Conservation (phyloP, 768 basidiomycete species). For the Mycena crocata region DNA sequence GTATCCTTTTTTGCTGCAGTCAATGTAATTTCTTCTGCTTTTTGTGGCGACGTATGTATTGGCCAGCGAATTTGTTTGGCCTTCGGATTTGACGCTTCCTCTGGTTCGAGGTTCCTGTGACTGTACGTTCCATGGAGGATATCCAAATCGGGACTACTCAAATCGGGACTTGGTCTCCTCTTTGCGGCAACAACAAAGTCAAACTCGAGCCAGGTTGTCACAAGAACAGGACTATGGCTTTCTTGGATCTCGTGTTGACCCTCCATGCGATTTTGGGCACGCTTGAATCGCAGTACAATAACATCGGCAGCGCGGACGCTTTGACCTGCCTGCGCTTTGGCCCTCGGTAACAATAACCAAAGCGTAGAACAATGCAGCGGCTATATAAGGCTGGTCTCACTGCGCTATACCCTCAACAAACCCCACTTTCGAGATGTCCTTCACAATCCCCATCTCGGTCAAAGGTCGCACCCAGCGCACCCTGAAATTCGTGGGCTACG, state of each 20-base stretch:
- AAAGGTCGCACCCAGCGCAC: conserved; percentile 23
- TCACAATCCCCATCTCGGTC: conserved; percentile 23
- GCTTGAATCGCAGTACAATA: background rate
- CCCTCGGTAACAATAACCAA: conserved; percentile 14
- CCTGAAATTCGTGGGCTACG: conserved; percentile 15
- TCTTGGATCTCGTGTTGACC: background rate
- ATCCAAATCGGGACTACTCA: no score
- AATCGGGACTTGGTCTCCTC: no score
- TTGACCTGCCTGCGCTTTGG: conserved; percentile 9
- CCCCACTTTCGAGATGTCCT: background rate
- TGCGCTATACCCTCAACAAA: background rate
- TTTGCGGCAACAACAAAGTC: no score
- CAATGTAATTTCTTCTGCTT: background rate
- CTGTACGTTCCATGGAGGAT: no score
- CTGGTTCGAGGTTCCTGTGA: no score
- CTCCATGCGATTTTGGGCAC: background rate
- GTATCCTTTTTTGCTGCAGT: conserved; percentile 1
- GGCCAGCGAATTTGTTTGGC: no score
- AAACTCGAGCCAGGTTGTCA: no score
- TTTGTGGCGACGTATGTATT: conserved; percentile 4
- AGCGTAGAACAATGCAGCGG: conserved; percentile 15
- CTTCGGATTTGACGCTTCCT: no score
- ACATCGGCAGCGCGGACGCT: background rate
- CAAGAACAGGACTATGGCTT: no score
- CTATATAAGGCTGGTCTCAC: conserved; percentile 9